Percentiles rank a stretch among this genome's conserved stretches.
phyloP scores from a whole-genome alignment of 805 yeast species.

The Myxozyma sirexii region DNA sequence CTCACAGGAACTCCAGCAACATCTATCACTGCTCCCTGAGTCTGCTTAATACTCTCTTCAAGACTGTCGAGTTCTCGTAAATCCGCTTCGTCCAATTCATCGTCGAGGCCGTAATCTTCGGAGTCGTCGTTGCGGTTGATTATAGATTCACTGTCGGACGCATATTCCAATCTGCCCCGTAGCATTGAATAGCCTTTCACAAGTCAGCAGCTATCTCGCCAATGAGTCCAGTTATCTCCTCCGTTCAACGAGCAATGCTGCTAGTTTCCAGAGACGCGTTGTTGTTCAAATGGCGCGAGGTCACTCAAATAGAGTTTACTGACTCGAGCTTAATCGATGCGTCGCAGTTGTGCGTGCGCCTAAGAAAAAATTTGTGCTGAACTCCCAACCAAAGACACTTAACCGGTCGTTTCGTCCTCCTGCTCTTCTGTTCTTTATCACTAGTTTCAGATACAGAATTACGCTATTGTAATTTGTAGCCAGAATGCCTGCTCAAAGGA shows the following conservation, averaged over 20 bases:
- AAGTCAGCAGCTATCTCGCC: too few species aligned
- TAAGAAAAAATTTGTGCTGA: conserved; percentile 6
- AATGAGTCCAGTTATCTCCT: too few species aligned
- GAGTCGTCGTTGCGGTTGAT: conserved; percentile 3
- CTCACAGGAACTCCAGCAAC: too few species aligned
- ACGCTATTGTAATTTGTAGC: too few species aligned
- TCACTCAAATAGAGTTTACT: not conserved
- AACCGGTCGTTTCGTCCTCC: too few species aligned
- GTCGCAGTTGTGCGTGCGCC: not conserved
- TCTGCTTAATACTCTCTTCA: not conserved
- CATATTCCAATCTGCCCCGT: not conserved
- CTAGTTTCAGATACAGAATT: too few species aligned
- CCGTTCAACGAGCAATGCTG: too few species aligned
- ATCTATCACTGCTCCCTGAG: not conserved
- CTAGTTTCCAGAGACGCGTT: too few species aligned
- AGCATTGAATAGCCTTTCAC: not conserved
- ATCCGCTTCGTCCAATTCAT: conserved; percentile 38
- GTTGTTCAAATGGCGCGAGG: too few species aligned
- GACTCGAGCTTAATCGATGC: not conserved
- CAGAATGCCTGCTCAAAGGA: conserved; percentile 55
- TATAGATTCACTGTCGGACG: not conserved
- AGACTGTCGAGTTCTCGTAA: conserved; percentile 12
- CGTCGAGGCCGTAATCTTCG: conserved; percentile 28
- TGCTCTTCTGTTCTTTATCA: not conserved
- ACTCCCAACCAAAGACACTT: conserved; percentile 5